Percentiles rank a stretch among this genome's conserved stretches.
These are phyloP conservation scores for Allium cepa DNA, from an alignment of 106 monocot species.

Conservation along the genomic window DNA sequence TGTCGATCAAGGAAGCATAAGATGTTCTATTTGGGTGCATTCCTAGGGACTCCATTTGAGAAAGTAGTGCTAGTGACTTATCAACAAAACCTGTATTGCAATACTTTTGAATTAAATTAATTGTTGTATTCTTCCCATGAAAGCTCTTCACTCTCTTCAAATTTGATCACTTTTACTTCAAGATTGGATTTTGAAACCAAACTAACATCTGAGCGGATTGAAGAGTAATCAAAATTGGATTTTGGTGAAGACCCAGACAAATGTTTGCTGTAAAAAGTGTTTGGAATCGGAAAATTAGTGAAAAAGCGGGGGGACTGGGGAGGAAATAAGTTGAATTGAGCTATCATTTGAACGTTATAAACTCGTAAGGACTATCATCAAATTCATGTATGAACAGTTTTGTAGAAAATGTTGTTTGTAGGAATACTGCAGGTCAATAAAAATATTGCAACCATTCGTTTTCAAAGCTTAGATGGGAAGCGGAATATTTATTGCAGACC, in stretches of 20 bases:
- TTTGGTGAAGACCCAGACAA: neutral
- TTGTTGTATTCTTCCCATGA: conserved; percentile 45
- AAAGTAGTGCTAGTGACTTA: conserved; percentile 34
- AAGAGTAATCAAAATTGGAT: neutral
- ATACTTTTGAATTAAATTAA: conserved; percentile 22
- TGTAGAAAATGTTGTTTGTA: too few relatives aligned
- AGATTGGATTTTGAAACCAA: conserved; percentile 4
- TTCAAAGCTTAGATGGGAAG: too few relatives aligned
- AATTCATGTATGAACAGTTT: too few relatives aligned
- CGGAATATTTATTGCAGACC: too few relatives aligned
- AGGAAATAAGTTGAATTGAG: neutral
- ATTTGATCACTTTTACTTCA: neutral
- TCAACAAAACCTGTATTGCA: conserved; percentile 28
- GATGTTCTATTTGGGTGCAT: conserved; percentile 32
- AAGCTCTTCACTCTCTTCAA: conserved; percentile 28
- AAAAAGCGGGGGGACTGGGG: too few relatives aligned
- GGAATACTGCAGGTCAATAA: too few relatives aligned
- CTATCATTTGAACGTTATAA: neutral
- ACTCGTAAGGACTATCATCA: too few relatives aligned
- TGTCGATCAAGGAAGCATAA: conserved; percentile 32
- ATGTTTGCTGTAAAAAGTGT: neutral
- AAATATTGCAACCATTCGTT: too few relatives aligned
- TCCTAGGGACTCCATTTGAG: conserved; percentile 50
- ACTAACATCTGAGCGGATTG: neutral
- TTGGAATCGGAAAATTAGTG: neutral